A percentile compares a stretch with the other conserved stretches of the same genome.
Evolutionary conservation across 768 basidiomycete genomes (phyloP).

Genomic region (Psilocybe azurescens): DNA sequence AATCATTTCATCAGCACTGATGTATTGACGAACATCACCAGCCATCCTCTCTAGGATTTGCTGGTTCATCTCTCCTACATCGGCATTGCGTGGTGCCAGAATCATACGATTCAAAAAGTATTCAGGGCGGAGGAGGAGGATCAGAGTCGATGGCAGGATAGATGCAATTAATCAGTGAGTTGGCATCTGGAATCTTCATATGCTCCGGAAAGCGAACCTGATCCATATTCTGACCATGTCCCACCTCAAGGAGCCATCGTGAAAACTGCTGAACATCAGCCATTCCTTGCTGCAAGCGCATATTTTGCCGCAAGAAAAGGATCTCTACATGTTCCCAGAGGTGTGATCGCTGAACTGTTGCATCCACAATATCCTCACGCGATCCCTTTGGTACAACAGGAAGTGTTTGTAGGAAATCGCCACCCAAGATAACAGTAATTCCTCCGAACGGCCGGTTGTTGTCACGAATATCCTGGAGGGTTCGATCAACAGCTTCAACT

Average conservation of each 20-base stretch:
- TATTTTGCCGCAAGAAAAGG: slow-evolving; percentile 16
- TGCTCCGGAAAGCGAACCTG: slow-evolving; percentile 16
- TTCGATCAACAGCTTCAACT: slow-evolving; percentile 45
- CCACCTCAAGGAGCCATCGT: slow-evolving; percentile 29
- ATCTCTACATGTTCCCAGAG: slow-evolving; percentile 15
- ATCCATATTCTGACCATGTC: slow-evolving; percentile 22
- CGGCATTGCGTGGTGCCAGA: slow-evolving; percentile 35
- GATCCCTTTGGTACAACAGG: slow-evolving; percentile 46
- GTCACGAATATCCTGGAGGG: slow-evolving; percentile 14
- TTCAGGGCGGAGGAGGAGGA: slow-evolving; percentile 22
- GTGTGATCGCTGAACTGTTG: slow-evolving; percentile 13
- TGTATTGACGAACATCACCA: slow-evolving; percentile 28
- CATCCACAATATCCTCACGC: slow-evolving; percentile 41
- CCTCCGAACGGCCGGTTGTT: background rate
- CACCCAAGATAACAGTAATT: slow-evolving; percentile 10
- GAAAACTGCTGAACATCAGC: slow-evolving; percentile 17
- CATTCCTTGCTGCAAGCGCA: slow-evolving; percentile 8
- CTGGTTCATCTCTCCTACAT: slow-evolving; percentile 38
- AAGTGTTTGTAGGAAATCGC: slow-evolving; percentile 42
- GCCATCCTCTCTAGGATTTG: slow-evolving; percentile 25
- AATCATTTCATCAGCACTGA: slow-evolving; percentile 34
- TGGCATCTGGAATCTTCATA: slow-evolving; percentile 11
- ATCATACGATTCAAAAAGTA: slow-evolving; percentile 42
- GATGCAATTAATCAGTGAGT: slow-evolving; percentile 20
- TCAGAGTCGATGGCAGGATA: slow-evolving; percentile 21